Base-by-base conservation (phyloP, 306 rosid genomes). In the Begonia peltatifolia region DNA sequence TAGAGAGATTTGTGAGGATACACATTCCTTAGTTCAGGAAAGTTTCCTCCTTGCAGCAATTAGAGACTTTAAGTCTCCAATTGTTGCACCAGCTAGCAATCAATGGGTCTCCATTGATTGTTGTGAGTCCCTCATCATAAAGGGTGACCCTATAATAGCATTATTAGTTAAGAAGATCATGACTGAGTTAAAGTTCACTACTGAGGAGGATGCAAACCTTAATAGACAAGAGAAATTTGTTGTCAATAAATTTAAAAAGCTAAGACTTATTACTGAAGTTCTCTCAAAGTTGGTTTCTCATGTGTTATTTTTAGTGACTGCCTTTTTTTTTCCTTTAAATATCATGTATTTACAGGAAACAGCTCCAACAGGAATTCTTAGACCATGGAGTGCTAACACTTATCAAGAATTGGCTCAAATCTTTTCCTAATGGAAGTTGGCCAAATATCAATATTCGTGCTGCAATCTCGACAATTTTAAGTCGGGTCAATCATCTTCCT, bases 141-240 rank as follows among this genome's bases (percentile, higher is more conserved):
- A n/a, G n/a, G n/a, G n/a, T n/a, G n/a, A n/a, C n/a, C n/a, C n/a
- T n/a, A n/a, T n/a, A 65, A 82, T 88, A 60, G 93, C 97, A 52
- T 62, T 84, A 67, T 65, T 88, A 22, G 97, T 88, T 50, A 94
- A 88, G 78, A 88, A 79, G 48, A 84, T 88, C 68, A 88, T 88
- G 97, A 94, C 97, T 6, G 95, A 84, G 78, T 93, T 88, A 9
- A 94, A 88, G 76, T 84, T 84, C 68, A 88, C 95, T 17, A 88
- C 95, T 11, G 95, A 88, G 70, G 95, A 82, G 83, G 97, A 88
- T 68, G 95, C 87, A 12, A 94, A 84, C 1, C 80, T 88, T 57
- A 88, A 84, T 66, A 71, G 81, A 54, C 89, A 75, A 67, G 84
- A 74, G 18, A 82, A 84, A 62, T 94, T 94, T 47, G 97, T 94